Conservation (phyloP, 805 yeast species). For the Saccharomycopsis schoenii region DNA sequence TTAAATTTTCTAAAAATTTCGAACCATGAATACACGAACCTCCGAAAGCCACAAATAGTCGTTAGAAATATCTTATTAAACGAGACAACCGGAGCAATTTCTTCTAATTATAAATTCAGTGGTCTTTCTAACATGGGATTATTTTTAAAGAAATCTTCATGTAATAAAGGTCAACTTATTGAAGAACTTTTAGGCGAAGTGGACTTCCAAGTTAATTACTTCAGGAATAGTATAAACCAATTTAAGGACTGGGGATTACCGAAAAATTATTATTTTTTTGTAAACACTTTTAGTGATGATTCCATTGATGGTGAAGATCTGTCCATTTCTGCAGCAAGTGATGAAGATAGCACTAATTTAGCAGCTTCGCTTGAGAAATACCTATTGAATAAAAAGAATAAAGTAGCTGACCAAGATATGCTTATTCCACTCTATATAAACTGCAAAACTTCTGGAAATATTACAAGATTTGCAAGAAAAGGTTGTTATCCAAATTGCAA, state of each 20-base stretch:
- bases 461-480: conserved; percentile 62
- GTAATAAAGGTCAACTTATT: conserved; percentile 41
- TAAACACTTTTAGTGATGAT: conserved; percentile 8
- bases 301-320: conserved; percentile 21
- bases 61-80: conserved; percentile 31
- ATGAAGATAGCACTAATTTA: conserved; percentile 4
- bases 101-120: conserved; percentile 28
- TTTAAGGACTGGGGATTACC: conserved; percentile 67
- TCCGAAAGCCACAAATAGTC: neutral
- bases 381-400: neutral
- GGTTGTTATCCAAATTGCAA: conserved; percentile 71
- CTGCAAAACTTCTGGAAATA: conserved; percentile 52
- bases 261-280: conserved; percentile 22
- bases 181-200: conserved; percentile 67
- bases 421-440: conserved; percentile 10
- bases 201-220: conserved; percentile 54
- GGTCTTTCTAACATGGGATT: conserved; percentile 68
- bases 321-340: neutral
- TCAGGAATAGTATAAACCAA: conserved; percentile 60
- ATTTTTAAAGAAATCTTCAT: conserved; percentile 28
- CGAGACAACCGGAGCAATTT: conserved; percentile 18
- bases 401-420: neutral
- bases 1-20: neutral
- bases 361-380: conserved; percentile 4
- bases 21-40: neutral